Percentiles rank a stretch among this genome's conserved stretches.
Conservation (phyloP, 2,329 filamentous ascomycete species). For the Claviceps digitariae region DNA sequence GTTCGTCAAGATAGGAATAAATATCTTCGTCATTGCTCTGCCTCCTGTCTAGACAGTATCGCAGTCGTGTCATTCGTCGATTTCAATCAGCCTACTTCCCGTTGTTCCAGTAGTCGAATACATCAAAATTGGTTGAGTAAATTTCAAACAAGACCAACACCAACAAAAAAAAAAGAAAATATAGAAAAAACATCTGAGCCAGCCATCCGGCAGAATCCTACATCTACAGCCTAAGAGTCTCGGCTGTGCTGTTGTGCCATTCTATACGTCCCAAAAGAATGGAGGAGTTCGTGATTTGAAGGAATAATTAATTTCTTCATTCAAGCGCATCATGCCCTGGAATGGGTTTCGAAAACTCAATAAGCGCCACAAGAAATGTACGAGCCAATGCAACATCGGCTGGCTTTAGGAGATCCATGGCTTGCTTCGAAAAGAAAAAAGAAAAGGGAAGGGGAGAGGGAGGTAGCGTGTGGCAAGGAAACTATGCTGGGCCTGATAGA, state of each 20-base stretch:
- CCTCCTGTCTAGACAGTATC: neutral
- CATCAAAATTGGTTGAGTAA: neutral
- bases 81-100: neutral
- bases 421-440: neutral
- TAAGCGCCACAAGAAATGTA: neutral
- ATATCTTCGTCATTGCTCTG: neutral
- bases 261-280: neutral
- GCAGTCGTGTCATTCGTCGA: neutral
- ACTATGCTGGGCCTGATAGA: neutral
- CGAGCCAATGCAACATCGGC: neutral
- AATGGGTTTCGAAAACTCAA: neutral
- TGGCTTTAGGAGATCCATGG: neutral
- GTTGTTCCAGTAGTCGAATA: neutral
- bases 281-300: neutral
- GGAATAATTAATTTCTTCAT: neutral
- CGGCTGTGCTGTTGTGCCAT: neutral
- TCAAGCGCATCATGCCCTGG: neutral
- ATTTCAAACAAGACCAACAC: neutral
- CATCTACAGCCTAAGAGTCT: neutral
- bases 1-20: neutral
- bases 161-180: neutral
- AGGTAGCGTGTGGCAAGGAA: neutral
- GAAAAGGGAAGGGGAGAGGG: too few species aligned
- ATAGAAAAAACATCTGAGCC: neutral
- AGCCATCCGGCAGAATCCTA: neutral